Conservation (phyloP, 1,139 yeast genomes). For the Zygoascus meyerae region DNA sequence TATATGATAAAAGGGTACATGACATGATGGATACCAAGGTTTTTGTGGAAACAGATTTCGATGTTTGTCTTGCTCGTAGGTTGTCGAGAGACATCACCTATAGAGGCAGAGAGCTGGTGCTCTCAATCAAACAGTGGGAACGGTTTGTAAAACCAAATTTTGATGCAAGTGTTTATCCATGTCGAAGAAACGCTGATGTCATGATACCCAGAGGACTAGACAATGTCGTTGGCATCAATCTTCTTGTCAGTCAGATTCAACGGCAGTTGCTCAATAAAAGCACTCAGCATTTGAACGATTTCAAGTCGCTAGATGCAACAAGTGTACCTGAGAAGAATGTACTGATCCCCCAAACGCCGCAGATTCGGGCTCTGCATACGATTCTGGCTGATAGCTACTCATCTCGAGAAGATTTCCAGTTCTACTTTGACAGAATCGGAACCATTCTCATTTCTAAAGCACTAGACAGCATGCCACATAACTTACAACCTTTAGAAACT, state of each 20-base stretch:
- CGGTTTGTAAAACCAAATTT: constrained; percentile 89
- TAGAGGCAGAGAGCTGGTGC: constrained; percentile 76
- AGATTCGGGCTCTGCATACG: constrained; percentile 66
- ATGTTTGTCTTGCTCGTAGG: constrained; percentile 83
- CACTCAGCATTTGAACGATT: constrained; percentile 53
- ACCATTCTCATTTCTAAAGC: constrained; percentile 62
- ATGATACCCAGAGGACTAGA: constrained; percentile 87
- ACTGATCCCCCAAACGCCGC: constrained; percentile 56
- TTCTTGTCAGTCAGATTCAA: constrained; percentile 73
- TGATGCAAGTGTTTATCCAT: constrained; percentile 66
- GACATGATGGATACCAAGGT: constrained; percentile 79
- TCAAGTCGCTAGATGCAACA: constrained; percentile 46
- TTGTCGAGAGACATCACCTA: constrained; percentile 78
- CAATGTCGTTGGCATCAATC: constrained; percentile 68
- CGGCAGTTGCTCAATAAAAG: constrained; percentile 66
- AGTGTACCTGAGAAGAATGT: constrained; percentile 15
- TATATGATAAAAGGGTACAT: constrained; percentile 63
- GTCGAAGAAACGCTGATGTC: constrained; percentile 76
- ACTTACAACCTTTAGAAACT: constrained; percentile 38
- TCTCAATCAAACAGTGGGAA: constrained; percentile 87
- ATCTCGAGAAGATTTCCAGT: constrained; percentile 69
- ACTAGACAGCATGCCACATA: constrained; percentile 40
- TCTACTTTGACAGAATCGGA: constrained; percentile 78
- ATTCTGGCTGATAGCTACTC: constrained; percentile 54
- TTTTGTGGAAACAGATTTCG: constrained; percentile 91